phyloP scores from a whole-genome alignment of 805 yeast species.

The Candida ovalis region DNA sequence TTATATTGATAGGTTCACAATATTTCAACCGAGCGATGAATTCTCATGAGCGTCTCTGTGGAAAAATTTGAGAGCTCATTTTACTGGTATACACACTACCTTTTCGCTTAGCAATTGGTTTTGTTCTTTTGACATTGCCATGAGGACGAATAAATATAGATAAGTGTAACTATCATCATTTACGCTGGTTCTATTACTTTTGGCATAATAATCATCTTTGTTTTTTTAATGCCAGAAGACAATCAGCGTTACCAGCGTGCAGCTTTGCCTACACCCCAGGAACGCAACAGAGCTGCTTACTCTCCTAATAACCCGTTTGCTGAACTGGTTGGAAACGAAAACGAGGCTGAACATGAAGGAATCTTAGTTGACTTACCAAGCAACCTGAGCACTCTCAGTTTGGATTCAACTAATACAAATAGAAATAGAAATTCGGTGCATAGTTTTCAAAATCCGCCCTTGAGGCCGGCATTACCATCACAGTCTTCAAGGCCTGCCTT shows the following conservation, averaged over 20 bases:
- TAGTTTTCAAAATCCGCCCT: too few relatives aligned
- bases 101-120: too few relatives aligned
- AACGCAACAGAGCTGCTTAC: not conserved
- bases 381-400: not conserved
- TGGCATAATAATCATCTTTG: too few relatives aligned
- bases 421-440: not conserved
- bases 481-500: not conserved
- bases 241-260: not conserved
- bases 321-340: not conserved
- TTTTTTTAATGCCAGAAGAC: not conserved
- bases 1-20: too few relatives aligned
- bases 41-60: too few relatives aligned
- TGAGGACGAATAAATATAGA: too few relatives aligned
- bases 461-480: not conserved
- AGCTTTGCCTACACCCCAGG: not conserved
- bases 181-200: too few relatives aligned
- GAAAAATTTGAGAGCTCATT: too few relatives aligned
- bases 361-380: not conserved
- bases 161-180: too few relatives aligned
- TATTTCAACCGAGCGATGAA: too few relatives aligned
- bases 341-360: not conserved
- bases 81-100: too few relatives aligned
- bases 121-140: too few relatives aligned
- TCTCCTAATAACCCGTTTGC: conserved; percentile 10
- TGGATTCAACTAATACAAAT: not conserved